Evolutionary conservation across 176 grass and related monocot species (phyloP).

Genomic region (Chrysopogon serrulatus): DNA sequence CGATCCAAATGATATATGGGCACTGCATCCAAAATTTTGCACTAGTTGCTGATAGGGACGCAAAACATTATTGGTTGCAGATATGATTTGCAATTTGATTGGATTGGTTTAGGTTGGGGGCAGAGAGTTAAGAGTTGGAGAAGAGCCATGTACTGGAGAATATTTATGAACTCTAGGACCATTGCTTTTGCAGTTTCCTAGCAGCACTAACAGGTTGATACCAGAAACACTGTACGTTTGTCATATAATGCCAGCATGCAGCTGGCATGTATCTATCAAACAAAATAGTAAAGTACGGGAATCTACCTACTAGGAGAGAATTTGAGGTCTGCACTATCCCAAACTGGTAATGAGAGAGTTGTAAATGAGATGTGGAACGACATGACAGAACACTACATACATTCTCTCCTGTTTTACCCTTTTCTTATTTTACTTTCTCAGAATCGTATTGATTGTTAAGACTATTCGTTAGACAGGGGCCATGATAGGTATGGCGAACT

Average conservation of each 20-base stretch:
- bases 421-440: slow-evolving; percentile 1
- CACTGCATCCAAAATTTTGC: background rate
- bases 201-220: background rate
- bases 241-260: slow-evolving; percentile 25
- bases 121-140: slow-evolving; percentile 20
- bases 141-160: slow-evolving; percentile 20
- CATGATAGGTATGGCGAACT: background rate
- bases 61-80: background rate
- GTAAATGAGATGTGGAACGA: background rate
- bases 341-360: background rate
- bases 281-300: slow-evolving; percentile 34
- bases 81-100: background rate
- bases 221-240: slow-evolving; percentile 4
- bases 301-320: slow-evolving; percentile 31
- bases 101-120: background rate
- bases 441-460: background rate
- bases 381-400: background rate
- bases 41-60: background rate
- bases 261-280: slow-evolving; percentile 32
- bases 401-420: background rate
- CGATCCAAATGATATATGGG: background rate
- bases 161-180: slow-evolving; percentile 36
- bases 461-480: background rate
- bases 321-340: background rate
- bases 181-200: slow-evolving; percentile 25